Evolutionary conservation across 1,284 basidiomycete species (phyloP).

Genomic region (Marasmius tenuissimus): DNA sequence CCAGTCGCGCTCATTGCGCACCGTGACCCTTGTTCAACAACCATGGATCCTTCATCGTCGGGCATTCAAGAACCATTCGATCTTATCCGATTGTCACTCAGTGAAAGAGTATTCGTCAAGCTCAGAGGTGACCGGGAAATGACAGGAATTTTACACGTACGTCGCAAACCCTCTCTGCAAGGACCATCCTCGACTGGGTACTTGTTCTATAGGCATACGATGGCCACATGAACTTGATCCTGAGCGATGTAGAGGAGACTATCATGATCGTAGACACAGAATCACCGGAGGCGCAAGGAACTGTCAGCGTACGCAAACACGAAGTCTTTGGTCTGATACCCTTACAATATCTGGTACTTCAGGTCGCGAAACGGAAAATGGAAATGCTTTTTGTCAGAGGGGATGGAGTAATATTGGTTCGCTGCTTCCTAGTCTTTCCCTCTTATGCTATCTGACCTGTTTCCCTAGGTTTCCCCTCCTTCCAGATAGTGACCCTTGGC

Average conservation of each 20-base stretch:
- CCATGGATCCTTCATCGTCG: slow-evolving; percentile 72
- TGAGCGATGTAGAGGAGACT: slow-evolving; percentile 96
- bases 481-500: slow-evolving; percentile 49
- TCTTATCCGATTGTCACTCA: slow-evolving; percentile 92
- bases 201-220: slow-evolving; percentile 82
- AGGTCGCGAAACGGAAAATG: slow-evolving; percentile 94
- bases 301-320: slow-evolving; percentile 57
- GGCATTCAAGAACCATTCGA: slow-evolving; percentile 97
- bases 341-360: slow-evolving; percentile 1
- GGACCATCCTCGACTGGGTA: slow-evolving; percentile 17
- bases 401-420: slow-evolving; percentile 89
- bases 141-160: slow-evolving; percentile 89
- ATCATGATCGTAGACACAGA: slow-evolving; percentile 90
- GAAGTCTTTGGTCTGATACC: neutral
- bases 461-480: slow-evolving; percentile 69
- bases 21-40: slow-evolving; percentile 7
- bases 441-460: slow-evolving; percentile 11
- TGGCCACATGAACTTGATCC: slow-evolving; percentile 99
- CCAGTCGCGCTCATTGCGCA: neutral
- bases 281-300: slow-evolving; percentile 47
- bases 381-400: slow-evolving; percentile 99
- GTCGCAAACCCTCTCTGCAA: slow-evolving; percentile 27
- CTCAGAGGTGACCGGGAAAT: slow-evolving; percentile 94
- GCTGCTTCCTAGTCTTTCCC: slow-evolving; percentile 26
- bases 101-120: slow-evolving; percentile 96